These are phyloP conservation scores for Sporisorium graminicola DNA, from an alignment of 1,284 basidiomycete species.

Conservation along the genomic window DNA sequence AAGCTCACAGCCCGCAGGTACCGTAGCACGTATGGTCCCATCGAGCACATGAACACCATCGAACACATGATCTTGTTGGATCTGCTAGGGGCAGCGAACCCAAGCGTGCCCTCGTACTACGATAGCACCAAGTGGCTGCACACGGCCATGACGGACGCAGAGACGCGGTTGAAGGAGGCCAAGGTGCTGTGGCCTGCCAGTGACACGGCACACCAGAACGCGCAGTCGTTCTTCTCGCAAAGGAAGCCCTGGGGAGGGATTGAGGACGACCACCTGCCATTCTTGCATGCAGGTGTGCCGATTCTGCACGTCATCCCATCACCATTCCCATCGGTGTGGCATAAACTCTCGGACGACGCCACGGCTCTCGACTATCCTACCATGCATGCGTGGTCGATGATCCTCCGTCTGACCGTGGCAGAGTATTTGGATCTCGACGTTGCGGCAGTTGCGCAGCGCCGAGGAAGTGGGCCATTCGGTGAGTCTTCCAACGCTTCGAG, in stretches of 20 bases:
- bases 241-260: constrained; percentile 76
- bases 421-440: constrained; percentile 84
- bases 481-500: constrained; percentile 1
- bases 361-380: constrained; percentile 86
- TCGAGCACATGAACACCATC: constrained; percentile 62
- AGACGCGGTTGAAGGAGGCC: constrained; percentile 38
- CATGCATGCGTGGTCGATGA: constrained; percentile 83
- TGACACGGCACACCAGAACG: constrained; percentile 6
- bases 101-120: constrained; percentile 60
- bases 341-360: constrained; percentile 89
- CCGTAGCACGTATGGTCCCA: constrained; percentile 33
- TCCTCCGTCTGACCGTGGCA: constrained; percentile 86
- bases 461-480: background rate
- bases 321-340: constrained; percentile 94
- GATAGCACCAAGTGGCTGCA: constrained; percentile 60
- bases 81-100: constrained; percentile 58
- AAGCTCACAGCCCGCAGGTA: constrained; percentile 22
- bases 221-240: constrained; percentile 34
- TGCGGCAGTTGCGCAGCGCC: background rate
- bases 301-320: constrained; percentile 89
- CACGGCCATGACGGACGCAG: constrained; percentile 41
- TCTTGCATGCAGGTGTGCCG: constrained; percentile 84
- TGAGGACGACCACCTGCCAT: constrained; percentile 95
- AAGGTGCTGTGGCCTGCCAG: constrained; percentile 46
- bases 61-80: constrained; percentile 67